Evolutionary conservation across 805 yeast genomes (phyloP).

Genomic region (Kuraishia cidri): DNA sequence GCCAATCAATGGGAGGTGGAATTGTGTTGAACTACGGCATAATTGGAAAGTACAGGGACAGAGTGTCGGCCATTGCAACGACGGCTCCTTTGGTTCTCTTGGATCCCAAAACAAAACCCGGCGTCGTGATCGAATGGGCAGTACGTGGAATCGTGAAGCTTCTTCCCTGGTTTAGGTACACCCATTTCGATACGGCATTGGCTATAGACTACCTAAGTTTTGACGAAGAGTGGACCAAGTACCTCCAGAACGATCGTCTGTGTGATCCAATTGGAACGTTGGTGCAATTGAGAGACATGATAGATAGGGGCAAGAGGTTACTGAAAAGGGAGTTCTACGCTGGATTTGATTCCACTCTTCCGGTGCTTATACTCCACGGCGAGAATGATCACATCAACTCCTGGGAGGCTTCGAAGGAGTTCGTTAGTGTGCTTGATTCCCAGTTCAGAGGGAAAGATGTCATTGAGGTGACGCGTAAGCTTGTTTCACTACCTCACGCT

Average conservation of each 20-base stretch:
- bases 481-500: not conserved
- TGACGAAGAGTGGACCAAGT: conserved; percentile 35
- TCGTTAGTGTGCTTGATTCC: conserved; percentile 18
- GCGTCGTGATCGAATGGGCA: conserved; percentile 25
- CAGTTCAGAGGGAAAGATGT: not conserved
- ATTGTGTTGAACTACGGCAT: conserved; percentile 55
- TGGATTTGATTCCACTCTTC: conserved; percentile 27
- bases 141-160: conserved; percentile 30
- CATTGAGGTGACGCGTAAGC: not conserved
- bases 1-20: conserved; percentile 84
- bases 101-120: conserved; percentile 55
- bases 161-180: conserved; percentile 41
- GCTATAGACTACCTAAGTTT: conserved; percentile 45
- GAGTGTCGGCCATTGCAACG: conserved; percentile 36
- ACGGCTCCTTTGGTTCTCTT: conserved; percentile 54
- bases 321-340: conserved; percentile 25
- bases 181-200: conserved; percentile 46
- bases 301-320: conserved; percentile 51
- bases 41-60: conserved; percentile 37
- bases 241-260: conserved; percentile 31
- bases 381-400: conserved; percentile 54
- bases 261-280: conserved; percentile 45
- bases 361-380: conserved; percentile 56
- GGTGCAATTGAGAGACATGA: conserved; percentile 48
- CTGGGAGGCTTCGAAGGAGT: conserved; percentile 33